These are phyloP conservation scores for Multifurca ochricompacta DNA, from an alignment of 768 basidiomycete species.

Conservation along the genomic window DNA sequence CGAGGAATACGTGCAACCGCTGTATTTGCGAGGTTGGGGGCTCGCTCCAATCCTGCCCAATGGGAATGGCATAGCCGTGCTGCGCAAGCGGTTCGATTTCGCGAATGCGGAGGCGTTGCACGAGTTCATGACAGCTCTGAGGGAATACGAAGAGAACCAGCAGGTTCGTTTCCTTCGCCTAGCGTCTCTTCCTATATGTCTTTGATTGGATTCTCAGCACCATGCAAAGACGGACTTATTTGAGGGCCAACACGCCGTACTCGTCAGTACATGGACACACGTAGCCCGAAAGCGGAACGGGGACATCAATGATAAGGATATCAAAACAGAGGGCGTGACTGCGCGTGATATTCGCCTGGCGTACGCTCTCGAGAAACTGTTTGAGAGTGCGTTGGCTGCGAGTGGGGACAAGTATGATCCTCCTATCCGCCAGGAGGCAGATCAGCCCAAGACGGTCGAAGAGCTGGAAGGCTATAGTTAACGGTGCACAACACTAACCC, in stretches of 20 bases:
- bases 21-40: conserved; percentile 16
- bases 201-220: background rate
- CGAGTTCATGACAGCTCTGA: conserved; percentile 2
- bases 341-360: conserved; percentile 13
- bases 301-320: background rate
- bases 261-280: conserved; percentile 16
- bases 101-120: background rate
- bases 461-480: conserved; percentile 1
- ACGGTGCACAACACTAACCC: background rate
- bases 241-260: background rate
- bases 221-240: conserved; percentile 6
- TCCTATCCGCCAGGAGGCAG: conserved; percentile 1
- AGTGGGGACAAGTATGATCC: conserved; percentile 1
- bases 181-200: background rate
- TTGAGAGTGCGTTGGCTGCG: conserved; percentile 5
- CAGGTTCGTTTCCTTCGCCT: background rate
- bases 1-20: conserved; percentile 4
- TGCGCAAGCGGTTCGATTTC: conserved; percentile 14
- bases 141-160: conserved; percentile 2
- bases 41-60: conserved; percentile 7
- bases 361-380: conserved; percentile 11
- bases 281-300: background rate
- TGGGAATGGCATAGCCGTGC: conserved; percentile 10
- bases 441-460: conserved; percentile 8
- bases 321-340: conserved; percentile 10